Evolutionary conservation across 805 yeast genomes (phyloP).

Genomic region (Tetrapisispora iriomotensis): DNA sequence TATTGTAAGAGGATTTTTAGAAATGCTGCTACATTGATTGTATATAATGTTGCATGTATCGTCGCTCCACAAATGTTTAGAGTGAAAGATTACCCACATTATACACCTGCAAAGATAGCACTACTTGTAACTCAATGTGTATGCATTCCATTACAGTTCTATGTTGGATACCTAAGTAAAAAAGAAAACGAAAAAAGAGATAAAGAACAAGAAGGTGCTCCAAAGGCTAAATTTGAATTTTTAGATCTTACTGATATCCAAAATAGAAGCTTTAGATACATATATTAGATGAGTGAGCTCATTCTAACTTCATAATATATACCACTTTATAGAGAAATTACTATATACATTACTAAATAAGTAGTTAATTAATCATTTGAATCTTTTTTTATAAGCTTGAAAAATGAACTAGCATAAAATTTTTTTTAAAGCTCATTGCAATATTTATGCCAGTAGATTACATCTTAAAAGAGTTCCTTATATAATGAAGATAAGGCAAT

Average conservation of each 20-base stretch:
- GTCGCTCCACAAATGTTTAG: constrained; percentile 58
- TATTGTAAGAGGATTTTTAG: constrained; percentile 47
- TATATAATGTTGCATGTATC: constrained; percentile 49
- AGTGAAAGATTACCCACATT: constrained; percentile 40
- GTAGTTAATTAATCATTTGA: no score
- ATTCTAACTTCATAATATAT: not conserved
- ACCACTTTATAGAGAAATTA: not conserved
- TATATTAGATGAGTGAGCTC: constrained; percentile 24
- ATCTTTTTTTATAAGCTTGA: not conserved
- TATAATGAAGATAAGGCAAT: no score
- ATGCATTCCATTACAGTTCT: constrained; percentile 34
- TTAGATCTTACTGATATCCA: constrained; percentile 52
- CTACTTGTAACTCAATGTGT: constrained; percentile 42
- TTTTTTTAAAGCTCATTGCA: not conserved
- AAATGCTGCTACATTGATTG: constrained; percentile 46
- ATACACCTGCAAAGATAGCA: constrained; percentile 48
- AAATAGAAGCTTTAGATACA: constrained; percentile 48
- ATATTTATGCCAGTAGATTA: not conserved
- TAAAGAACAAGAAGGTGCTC: constrained; percentile 25
- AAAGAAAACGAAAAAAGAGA: constrained; percentile 46
- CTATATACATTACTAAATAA: not conserved
- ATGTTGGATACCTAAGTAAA: constrained; percentile 35
- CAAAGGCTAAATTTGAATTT: constrained; percentile 34
- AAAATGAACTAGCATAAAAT: not conserved
- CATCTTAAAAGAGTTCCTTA: no score